Evolutionary conservation across 345 rosid genomes (phyloP), one percentile per base, ranked within the genome.

Genomic region (Gossypium ekmanianum): DNA sequence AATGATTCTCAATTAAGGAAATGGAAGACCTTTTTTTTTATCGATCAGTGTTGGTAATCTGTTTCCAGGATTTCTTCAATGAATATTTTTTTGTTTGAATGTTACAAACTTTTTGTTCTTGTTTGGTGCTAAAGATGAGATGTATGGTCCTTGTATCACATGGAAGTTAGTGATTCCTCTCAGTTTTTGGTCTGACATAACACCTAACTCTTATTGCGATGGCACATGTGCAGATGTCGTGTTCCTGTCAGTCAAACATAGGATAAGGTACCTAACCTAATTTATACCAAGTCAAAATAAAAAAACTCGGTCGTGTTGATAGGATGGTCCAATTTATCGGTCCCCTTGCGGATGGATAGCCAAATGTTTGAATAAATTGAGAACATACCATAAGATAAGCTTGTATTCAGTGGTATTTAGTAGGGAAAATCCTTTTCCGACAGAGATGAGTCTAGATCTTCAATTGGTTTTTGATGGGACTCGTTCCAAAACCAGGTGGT

Each of bases 91-190:
- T 34, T 34, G 41, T 34, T 34, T 34, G 39, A 34, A 34, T 34
- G 39, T 34, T 34, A 34, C 6, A 34, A 3, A 14, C 39, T 51
- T 27, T 51, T 69, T 16, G 56, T 52, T 52, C 18, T 34, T 17
- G 20, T 69, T 51, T 11, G 34, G 10, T 50, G 22, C 3, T 47
- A 11, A 5, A 34, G 41, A 34, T 34, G 41, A 34, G 41, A 34
- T 34, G 41, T 34, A 34, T 34, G 47, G 13, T 48, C n/a, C 62
- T 64, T 16, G 44, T 73, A 57, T 69, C 81, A 79, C 78, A 61
- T 54, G 75, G 58, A 43, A 48, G 65, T 73, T 43, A 65, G 73
- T 10, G 66, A 18, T 2, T 29, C 6, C 9, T 78, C 70, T 68
- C 39, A 39, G 69, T 27, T 27, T 34, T 27, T 52, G 52, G 29